phyloP scores from a whole-genome alignment of 768 basidiomycete genomes.

The Tubosaeta sp. region DNA sequence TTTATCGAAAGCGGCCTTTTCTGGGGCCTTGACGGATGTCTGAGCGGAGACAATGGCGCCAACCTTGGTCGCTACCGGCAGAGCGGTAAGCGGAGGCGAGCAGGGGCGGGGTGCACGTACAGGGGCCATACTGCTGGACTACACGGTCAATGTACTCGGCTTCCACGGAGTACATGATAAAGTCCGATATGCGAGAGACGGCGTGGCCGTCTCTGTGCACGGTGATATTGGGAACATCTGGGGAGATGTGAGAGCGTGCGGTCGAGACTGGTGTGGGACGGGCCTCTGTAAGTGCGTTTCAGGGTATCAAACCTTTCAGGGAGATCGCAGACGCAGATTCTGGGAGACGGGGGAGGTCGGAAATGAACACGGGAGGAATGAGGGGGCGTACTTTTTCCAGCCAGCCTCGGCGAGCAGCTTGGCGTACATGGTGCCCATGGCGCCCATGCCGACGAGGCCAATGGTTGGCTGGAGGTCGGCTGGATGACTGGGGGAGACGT shows the following conservation, averaged over 20 bases:
- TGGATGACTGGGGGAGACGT: constrained; percentile 34
- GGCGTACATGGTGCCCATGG: constrained; percentile 96
- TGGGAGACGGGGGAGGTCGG: constrained; percentile 25
- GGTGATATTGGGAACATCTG: constrained; percentile 57
- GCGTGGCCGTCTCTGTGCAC: constrained; percentile 79
- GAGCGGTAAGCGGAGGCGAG: background rate
- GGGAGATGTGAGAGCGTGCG: constrained; percentile 7
- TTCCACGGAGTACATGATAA: constrained; percentile 94
- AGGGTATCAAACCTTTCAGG: constrained; percentile 70
- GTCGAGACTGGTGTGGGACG: background rate
- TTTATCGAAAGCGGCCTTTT: constrained; percentile 83
- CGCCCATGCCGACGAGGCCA: constrained; percentile 95
- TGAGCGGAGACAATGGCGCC: constrained; percentile 92
- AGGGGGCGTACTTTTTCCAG: constrained; percentile 64
- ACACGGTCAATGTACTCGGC: constrained; percentile 81
- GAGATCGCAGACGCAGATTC: constrained; percentile 87
- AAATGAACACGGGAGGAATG: background rate
- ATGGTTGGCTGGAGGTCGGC: constrained; percentile 64
- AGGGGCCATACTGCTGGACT: constrained; percentile 90
- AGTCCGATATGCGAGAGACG: constrained; percentile 86
- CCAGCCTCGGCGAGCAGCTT: constrained; percentile 71
- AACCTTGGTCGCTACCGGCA: constrained; percentile 74
- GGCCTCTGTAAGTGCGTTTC: constrained; percentile 58
- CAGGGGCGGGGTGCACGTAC: constrained; percentile 40
- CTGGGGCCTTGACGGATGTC: constrained; percentile 95